Evolutionary conservation across 345 rosid species (phyloP).

Genomic region (Draba incana): DNA sequence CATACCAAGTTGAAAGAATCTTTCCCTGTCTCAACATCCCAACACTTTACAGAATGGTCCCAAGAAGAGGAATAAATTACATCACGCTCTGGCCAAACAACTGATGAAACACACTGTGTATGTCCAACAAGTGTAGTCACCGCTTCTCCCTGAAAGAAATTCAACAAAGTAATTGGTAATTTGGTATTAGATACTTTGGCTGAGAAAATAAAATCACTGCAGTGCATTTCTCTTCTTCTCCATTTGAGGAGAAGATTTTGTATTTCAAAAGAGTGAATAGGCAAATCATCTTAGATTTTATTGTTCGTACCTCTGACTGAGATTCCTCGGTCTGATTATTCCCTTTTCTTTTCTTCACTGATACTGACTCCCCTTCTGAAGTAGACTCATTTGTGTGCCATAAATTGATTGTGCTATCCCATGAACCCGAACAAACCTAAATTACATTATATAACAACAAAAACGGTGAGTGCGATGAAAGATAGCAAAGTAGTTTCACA

Average conservation of each 20-base stretch:
- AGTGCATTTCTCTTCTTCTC: conserved; percentile 1
- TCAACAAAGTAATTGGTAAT: background rate
- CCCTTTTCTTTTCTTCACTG: conserved; percentile 85
- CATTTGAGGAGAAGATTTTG: conserved; percentile 2
- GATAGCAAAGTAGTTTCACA: conserved; percentile 1
- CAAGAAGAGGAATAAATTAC: conserved; percentile 85
- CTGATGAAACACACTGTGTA: conserved; percentile 82
- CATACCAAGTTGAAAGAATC: conserved; percentile 68
- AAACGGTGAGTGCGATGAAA: background rate
- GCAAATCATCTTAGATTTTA: conserved; percentile 13
- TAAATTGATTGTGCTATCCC: conserved; percentile 87
- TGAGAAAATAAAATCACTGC: conserved; percentile 9
- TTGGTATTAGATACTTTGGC: conserved; percentile 10
- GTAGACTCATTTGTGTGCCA: conserved; percentile 68
- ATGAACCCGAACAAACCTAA: conserved; percentile 92
- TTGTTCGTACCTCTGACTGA: conserved; percentile 68
- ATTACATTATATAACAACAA: conserved; percentile 23
- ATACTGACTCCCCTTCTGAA: conserved; percentile 55
- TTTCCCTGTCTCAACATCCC: conserved; percentile 93
- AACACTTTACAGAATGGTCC: conserved; percentile 90
- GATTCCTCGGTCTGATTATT: conserved; percentile 60
- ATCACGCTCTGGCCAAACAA: conserved; percentile 78
- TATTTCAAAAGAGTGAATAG: background rate
- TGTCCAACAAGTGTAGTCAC: conserved; percentile 84
- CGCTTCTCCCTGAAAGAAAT: conserved; percentile 68